Evolutionary conservation across 129 eudicot species (phyloP).

Genomic region (Saposhnikovia divaricata): DNA sequence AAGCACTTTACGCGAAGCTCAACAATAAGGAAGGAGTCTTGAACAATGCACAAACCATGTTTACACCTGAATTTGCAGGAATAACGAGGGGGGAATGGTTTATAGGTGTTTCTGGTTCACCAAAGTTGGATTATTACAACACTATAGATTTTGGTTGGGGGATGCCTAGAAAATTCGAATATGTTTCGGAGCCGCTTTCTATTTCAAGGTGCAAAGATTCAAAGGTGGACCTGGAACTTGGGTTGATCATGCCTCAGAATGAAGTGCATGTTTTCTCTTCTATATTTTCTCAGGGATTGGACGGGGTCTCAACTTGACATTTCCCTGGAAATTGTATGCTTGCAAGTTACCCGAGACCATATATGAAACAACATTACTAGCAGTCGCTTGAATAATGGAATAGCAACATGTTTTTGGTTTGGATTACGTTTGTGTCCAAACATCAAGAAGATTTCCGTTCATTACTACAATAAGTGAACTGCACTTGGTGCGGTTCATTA

Average conservation of each 20-base stretch:
- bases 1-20: constrained; percentile 15
- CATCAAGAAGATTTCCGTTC: too few species aligned
- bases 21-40: constrained; percentile 29
- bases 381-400: too few species aligned
- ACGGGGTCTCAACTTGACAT: too few species aligned
- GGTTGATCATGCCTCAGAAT: constrained; percentile 27
- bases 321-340: too few species aligned
- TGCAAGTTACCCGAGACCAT: too few species aligned
- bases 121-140: constrained; percentile 31
- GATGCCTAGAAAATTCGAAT: constrained; percentile 32
- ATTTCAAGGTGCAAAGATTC: constrained; percentile 31
- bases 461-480: too few species aligned
- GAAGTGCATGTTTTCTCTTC: constrained; percentile 38
- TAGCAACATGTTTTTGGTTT: too few species aligned
- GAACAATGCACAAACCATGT: constrained; percentile 18
- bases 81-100: not conserved
- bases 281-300: constrained; percentile 25
- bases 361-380: too few species aligned
- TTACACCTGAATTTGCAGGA: not conserved
- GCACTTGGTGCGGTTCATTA: too few species aligned
- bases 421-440: too few species aligned
- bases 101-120: constrained; percentile 15
- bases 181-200: constrained; percentile 23
- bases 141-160: constrained; percentile 61
- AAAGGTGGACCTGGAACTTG: constrained; percentile 40